Percentiles rank a stretch among this genome's conserved stretches.
Conservation (phyloP, 305 asterid genomes). For the Fraxinus platypoda region DNA sequence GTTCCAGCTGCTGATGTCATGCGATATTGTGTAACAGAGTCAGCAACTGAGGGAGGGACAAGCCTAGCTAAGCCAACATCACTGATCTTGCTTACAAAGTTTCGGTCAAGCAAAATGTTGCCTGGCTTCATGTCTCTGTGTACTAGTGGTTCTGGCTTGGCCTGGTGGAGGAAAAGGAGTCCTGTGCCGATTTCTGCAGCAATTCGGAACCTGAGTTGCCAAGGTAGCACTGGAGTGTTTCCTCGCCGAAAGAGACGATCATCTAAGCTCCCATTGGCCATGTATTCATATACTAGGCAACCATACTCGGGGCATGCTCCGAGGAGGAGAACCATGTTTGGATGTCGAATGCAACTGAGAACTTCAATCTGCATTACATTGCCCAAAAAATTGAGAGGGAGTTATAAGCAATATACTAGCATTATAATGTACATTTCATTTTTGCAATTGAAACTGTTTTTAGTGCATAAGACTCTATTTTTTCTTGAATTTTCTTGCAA, state of each 20-base stretch:
- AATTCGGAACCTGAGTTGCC: slow-evolving; percentile 77
- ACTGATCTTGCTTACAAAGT: slow-evolving; percentile 47
- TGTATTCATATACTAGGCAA: slow-evolving; percentile 40
- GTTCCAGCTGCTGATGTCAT: slow-evolving; percentile 92
- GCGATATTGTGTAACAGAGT: slow-evolving; percentile 76
- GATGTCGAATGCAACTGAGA: slow-evolving; percentile 79
- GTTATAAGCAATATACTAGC: not conserved
- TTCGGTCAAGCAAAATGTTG: slow-evolving; percentile 84
- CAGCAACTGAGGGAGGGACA: slow-evolving; percentile 64
- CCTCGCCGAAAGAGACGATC: slow-evolving; percentile 33
- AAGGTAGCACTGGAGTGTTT: slow-evolving; percentile 64
- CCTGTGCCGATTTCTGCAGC: slow-evolving; percentile 82
- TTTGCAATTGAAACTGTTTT: not conserved
- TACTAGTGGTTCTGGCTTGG: slow-evolving; percentile 47
- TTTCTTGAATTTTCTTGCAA: not conserved
- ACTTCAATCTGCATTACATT: slow-evolving; percentile 67
- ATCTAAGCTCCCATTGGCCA: slow-evolving; percentile 57
- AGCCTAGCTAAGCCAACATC: not conserved
- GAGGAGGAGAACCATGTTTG: slow-evolving; percentile 91
- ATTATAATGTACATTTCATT: not conserved
- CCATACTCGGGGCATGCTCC: slow-evolving; percentile 94
- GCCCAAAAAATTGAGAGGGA: not conserved
- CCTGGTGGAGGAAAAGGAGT: slow-evolving; percentile 68
- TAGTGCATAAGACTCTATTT: not conserved
- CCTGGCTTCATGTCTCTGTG: slow-evolving; percentile 85